Evolutionary conservation across 306 rosid species (phyloP).

Genomic region (Lotus japonicus): DNA sequence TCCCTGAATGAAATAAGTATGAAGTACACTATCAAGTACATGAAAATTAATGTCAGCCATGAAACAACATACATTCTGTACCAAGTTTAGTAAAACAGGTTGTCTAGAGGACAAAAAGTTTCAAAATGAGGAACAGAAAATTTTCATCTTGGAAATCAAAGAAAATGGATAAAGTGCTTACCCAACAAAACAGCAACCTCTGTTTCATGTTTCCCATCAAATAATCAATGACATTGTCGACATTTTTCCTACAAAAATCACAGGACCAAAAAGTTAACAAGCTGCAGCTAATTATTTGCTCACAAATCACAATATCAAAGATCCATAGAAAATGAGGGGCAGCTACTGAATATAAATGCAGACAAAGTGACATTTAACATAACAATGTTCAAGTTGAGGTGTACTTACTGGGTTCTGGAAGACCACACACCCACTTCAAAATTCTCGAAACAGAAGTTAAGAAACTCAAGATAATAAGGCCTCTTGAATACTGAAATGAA

Average conservation of each 20-base stretch:
- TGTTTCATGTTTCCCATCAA: conserved; percentile 62
- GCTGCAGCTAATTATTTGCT: neutral
- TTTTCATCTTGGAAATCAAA: neutral
- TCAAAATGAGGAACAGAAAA: neutral
- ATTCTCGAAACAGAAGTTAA: conserved; percentile 74
- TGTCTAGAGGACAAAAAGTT: neutral
- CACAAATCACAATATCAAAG: neutral
- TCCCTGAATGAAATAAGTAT: too few relatives aligned
- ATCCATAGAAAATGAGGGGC: neutral
- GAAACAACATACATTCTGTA: too few relatives aligned
- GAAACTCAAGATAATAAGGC: conserved; percentile 68
- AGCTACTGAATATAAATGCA: neutral
- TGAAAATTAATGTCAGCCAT: too few relatives aligned
- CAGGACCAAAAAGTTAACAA: neutral
- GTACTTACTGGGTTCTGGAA: conserved; percentile 79
- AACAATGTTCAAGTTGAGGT: conserved; percentile 27
- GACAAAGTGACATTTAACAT: neutral
- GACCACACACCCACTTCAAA: conserved; percentile 94
- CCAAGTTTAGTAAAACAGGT: too few relatives aligned
- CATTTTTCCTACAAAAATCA: conserved; percentile 50
- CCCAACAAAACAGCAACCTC: conserved; percentile 78
- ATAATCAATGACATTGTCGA: conserved; percentile 28
- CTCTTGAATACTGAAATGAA: conserved; percentile 83
- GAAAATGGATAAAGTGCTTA: conserved; percentile 27
- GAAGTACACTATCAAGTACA: too few relatives aligned